Evolutionary conservation across 495 filamentous ascomycete species (phyloP), one percentile per base, ranked within the genome.

Genomic region (Aspergillus saccharolyticus): DNA sequence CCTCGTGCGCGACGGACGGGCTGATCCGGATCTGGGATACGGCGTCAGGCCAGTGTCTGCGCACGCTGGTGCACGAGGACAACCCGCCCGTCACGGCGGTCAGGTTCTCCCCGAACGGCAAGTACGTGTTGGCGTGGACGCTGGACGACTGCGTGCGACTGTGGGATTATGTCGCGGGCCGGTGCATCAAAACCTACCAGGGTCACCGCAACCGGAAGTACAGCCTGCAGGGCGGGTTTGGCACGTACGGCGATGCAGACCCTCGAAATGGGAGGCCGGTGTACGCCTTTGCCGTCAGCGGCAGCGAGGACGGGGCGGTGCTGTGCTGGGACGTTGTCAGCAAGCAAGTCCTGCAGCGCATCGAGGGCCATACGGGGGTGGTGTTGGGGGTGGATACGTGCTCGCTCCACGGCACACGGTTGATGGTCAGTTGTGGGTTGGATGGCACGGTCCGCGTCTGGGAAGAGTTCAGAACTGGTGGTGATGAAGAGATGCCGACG

Each of bases 11-110:
- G 15, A 85, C 89, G 4, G 94, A 98, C 64, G 94, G 94, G 0
- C 74, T 97, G 54, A 94, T 96, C 45, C 69, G 94, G 39, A 85
- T 98, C 53, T 98, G 94, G 94, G 94, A 98, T 65, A 96, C 95
- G 5, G 84, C 85, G 28, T 96, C 93, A 17, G 95, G 95, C 5
- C 95, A 97, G 73, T 98, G 94, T 76, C 80, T 98, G 14, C 84
- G 90, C 24, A 98, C 94, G 0, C 78, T 98, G 6, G 90, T 98
- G 5, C 90, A 97, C 78, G 94, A 97, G 73, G 95, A 97, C 71
- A 96, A 96, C 69, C 89, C 91, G 1, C 84, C 91, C 10, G 90
- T 96, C 0, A 89, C 89, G n/a, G 85, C 83, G 42, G 94, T 96
- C 28, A 85, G 86, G 61, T 98, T 97, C 73, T 87, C 87, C 42